These are phyloP conservation scores for Gossypium australe DNA, from an alignment of 345 rosid genomes.

Conservation along the genomic window DNA sequence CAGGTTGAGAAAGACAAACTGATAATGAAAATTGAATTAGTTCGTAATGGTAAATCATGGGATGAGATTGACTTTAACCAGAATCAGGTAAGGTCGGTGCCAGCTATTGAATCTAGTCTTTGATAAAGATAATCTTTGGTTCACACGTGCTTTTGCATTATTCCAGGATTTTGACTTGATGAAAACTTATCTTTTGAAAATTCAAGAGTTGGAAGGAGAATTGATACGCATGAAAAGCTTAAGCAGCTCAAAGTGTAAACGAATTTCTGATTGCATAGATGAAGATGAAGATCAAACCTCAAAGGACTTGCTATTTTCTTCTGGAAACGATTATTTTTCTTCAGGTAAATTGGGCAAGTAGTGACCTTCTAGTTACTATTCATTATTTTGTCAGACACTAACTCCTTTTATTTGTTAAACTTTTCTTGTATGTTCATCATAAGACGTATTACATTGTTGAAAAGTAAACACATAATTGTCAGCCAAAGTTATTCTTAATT, in stretches of 20 bases:
- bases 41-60: slow-evolving; percentile 79
- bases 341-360: slow-evolving; percentile 38
- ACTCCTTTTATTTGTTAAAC: background rate
- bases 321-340: slow-evolving; percentile 47
- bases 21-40: slow-evolving; percentile 65
- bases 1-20: slow-evolving; percentile 91
- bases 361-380: background rate
- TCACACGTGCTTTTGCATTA: slow-evolving; percentile 9
- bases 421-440: background rate
- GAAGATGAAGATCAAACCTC: slow-evolving; percentile 60
- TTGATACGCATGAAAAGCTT: slow-evolving; percentile 49
- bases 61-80: slow-evolving; percentile 67
- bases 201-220: slow-evolving; percentile 92
- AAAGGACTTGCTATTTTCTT: slow-evolving; percentile 43
- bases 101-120: background rate
- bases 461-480: background rate
- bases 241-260: slow-evolving; percentile 35
- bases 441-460: background rate
- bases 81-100: slow-evolving; percentile 42
- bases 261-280: slow-evolving; percentile 38
- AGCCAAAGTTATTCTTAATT: background rate
- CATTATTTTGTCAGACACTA: background rate
- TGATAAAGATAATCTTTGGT: background rate
- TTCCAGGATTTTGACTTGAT: slow-evolving; percentile 69
- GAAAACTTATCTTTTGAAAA: slow-evolving; percentile 64